These are phyloP conservation scores for Aphanoascus verrucosus DNA, from an alignment of 2,329 filamentous ascomycete genomes.

Conservation along the genomic window DNA sequence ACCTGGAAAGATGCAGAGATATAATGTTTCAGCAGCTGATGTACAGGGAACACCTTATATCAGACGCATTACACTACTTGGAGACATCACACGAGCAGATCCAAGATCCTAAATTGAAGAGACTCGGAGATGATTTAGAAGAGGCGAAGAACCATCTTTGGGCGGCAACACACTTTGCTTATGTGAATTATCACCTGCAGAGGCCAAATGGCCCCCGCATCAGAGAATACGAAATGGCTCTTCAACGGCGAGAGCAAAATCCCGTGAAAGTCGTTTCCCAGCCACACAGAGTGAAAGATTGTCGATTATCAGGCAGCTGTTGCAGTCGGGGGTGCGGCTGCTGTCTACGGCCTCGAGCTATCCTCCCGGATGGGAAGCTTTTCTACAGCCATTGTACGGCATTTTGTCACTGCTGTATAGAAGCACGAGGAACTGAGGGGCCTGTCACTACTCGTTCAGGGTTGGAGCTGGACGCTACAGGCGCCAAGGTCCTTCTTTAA, in stretches of 20 bases:
- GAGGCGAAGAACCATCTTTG: not conserved
- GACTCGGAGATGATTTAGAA: not conserved
- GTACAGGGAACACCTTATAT: not conserved
- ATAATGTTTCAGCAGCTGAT: not conserved
- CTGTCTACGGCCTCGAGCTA: not conserved
- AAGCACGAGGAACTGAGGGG: not conserved
- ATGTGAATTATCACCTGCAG: not conserved
- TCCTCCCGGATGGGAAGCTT: not conserved
- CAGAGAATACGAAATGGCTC: not conserved
- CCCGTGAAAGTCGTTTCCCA: constrained; percentile 1
- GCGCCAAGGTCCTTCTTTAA: too few species aligned
- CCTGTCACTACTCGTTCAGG: too few species aligned
- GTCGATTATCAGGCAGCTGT: not conserved
- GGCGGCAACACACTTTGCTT: not conserved
- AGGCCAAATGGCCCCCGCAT: constrained; percentile 1
- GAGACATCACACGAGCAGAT: not conserved
- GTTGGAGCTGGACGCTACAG: too few species aligned
- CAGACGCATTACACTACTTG: not conserved
- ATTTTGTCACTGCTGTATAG: constrained; percentile 3
- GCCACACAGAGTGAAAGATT: not conserved
- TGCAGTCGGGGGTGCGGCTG: constrained; percentile 4
- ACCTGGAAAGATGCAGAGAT: not conserved
- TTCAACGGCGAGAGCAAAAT: not conserved
- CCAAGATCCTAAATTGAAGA: not conserved
- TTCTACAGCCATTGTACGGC: constrained; percentile 8